A percentile compares a stretch with the other conserved stretches of the same genome.
phyloP scores from a whole-genome alignment of 202 grass and related monocot genomes.

The Thinopyrum obtusiflorum region DNA sequence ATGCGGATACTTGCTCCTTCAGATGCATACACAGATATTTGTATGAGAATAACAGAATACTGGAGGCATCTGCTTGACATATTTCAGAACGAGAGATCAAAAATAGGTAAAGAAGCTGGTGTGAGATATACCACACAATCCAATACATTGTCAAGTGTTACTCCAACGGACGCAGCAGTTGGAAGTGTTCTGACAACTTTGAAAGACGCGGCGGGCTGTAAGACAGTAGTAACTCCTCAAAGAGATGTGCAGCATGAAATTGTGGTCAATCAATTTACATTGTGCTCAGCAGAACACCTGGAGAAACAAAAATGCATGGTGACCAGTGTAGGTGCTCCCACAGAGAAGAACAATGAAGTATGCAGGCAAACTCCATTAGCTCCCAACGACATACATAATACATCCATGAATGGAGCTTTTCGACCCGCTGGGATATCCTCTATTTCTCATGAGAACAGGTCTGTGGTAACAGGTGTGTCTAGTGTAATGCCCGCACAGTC shows the following conservation, averaged over 20 bases:
- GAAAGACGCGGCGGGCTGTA: constrained; percentile 27
- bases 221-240: constrained; percentile 33
- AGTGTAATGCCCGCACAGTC: constrained; percentile 26
- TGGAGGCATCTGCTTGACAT: constrained; percentile 60
- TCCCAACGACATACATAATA: constrained; percentile 22
- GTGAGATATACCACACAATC: constrained; percentile 22
- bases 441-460: constrained; percentile 34
- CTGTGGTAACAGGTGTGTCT: constrained; percentile 27
- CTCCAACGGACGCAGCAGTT: constrained; percentile 32
- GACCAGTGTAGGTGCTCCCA: constrained; percentile 5
- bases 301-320: constrained; percentile 30
- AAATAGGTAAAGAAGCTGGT: constrained; percentile 36
- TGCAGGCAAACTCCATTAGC: constrained; percentile 19
- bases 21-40: constrained; percentile 66
- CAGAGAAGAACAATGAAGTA: constrained; percentile 28
- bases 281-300: constrained; percentile 5
- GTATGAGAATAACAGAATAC: constrained; percentile 61
- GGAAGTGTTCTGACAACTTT: constrained; percentile 10
- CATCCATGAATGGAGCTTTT: constrained; percentile 32
- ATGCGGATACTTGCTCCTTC: constrained; percentile 47
- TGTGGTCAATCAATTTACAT: constrained; percentile 24
- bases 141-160: constrained; percentile 17
- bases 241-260: constrained; percentile 31
- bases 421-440: constrained; percentile 21
- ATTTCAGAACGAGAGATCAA: constrained; percentile 39